These are phyloP conservation scores for Fragaria vesca DNA, from an alignment of 306 rosid genomes.

Conservation along the genomic window DNA sequence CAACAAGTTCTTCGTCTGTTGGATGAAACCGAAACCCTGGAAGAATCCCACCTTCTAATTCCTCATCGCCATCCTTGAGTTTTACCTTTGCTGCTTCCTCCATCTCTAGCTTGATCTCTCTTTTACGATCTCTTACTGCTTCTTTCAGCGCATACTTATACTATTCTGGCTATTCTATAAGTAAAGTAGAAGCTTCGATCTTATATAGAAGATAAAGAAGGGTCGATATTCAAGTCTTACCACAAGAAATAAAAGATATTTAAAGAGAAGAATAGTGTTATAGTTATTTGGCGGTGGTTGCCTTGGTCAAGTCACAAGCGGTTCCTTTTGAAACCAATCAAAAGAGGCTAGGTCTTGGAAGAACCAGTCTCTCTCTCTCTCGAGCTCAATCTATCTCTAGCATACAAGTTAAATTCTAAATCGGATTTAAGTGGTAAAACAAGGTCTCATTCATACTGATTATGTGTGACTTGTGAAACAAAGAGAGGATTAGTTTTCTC, in stretches of 20 bases:
- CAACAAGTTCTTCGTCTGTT: conserved; percentile 91
- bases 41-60: conserved; percentile 40
- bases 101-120: conserved; percentile 26
- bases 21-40: conserved; percentile 96
- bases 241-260: background rate
- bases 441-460: conserved; percentile 25
- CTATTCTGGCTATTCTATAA: background rate
- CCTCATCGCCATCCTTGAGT: conserved; percentile 37
- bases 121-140: background rate
- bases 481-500: background rate
- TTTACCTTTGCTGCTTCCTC: conserved; percentile 31
- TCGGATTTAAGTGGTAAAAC: background rate
- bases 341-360: background rate
- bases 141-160: background rate
- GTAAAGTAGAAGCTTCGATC: conserved; percentile 25
- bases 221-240: background rate
- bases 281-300: conserved; percentile 19
- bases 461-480: conserved; percentile 28
- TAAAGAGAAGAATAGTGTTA: background rate
- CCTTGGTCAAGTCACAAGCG: conserved; percentile 44
- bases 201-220: conserved; percentile 8
- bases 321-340: conserved; percentile 24
- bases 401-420: background rate
- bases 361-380: conserved; percentile 7
- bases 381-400: no score